phyloP scores from a whole-genome alignment of 805 yeast species.

The Nakazawaea ambrosiae region DNA sequence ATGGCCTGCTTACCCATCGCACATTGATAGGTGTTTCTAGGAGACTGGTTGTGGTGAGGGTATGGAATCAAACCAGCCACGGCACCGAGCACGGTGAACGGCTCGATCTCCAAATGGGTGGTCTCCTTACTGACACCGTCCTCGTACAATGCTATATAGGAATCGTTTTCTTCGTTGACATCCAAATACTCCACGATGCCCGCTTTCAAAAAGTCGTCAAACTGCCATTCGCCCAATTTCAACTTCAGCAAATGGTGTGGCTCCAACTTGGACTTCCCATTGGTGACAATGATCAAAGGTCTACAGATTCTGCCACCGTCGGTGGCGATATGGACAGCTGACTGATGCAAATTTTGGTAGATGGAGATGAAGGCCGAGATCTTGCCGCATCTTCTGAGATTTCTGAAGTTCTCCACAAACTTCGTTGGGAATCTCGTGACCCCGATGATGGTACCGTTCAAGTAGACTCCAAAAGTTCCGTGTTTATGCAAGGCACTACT shows the following conservation, averaged over 20 bases:
- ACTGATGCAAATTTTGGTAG: conserved; percentile 82
- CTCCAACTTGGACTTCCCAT: conserved; percentile 62
- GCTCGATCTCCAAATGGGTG: conserved; percentile 94
- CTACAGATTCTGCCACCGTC: conserved; percentile 99
- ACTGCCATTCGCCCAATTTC: conserved; percentile 65
- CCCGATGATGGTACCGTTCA: conserved; percentile 94
- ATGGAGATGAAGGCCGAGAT: conserved; percentile 88
- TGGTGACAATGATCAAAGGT: conserved; percentile 82
- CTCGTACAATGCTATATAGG: conserved; percentile 87
- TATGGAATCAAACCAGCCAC: conserved; percentile 90
- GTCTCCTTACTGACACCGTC: conserved; percentile 45
- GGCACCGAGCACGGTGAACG: conserved; percentile 87
- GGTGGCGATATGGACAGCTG: conserved; percentile 94
- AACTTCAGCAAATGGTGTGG: conserved; percentile 62
- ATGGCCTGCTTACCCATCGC: conserved; percentile 99
- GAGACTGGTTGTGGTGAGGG: conserved; percentile 90
- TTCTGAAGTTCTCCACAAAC: conserved; percentile 75
- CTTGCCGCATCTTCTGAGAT: conserved; percentile 74
- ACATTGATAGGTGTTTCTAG: conserved; percentile 98
- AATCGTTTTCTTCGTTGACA: conserved; percentile 95
- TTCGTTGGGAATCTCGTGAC: conserved; percentile 80
- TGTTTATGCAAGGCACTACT: conserved; percentile 72
- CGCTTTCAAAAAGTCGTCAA: conserved; percentile 79
- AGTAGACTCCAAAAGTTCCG: conserved; percentile 77
- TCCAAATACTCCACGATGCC: conserved; percentile 95